Percentiles rank a stretch among this genome's conserved stretches.
phyloP scores from a whole-genome alignment of 768 basidiomycete genomes.

The Gymnopilus dilepis region DNA sequence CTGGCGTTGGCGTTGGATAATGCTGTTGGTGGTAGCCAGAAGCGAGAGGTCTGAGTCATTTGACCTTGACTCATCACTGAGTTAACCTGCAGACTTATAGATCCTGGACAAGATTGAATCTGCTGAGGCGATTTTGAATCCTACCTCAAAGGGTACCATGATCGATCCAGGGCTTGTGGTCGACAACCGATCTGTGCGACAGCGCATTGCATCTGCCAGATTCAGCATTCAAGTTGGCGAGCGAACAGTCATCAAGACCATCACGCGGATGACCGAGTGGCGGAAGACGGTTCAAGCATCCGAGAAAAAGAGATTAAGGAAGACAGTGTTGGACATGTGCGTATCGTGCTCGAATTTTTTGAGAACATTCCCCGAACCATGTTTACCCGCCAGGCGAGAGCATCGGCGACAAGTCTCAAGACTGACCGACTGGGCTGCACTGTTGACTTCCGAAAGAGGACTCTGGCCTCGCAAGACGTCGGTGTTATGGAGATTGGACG shows the following conservation, averaged over 20 bases:
- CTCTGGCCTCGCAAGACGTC: slow-evolving; percentile 71
- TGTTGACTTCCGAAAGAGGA: slow-evolving; percentile 77
- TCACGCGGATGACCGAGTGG: slow-evolving; percentile 73
- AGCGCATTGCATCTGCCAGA: slow-evolving; percentile 58
- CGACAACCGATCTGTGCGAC: slow-evolving; percentile 55
- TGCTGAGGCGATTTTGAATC: slow-evolving; percentile 58
- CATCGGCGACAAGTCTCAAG: slow-evolving; percentile 70
- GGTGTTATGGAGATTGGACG: slow-evolving; percentile 80
- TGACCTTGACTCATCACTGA: not conserved
- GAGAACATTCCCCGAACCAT: not conserved
- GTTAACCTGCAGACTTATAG: slow-evolving; percentile 25
- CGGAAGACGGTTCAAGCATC: slow-evolving; percentile 67
- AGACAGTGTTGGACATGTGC: slow-evolving; percentile 75
- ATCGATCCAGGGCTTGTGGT: slow-evolving; percentile 61
- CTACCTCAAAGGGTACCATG: slow-evolving; percentile 47
- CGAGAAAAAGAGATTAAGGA: slow-evolving; percentile 75
- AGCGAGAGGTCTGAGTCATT: slow-evolving; percentile 65
- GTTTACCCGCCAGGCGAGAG: slow-evolving; percentile 64
- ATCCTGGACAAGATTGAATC: slow-evolving; percentile 65
- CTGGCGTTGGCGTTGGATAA: slow-evolving; percentile 70
- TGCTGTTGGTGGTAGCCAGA: slow-evolving; percentile 65
- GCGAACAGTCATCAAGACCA: slow-evolving; percentile 64
- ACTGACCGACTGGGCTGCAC: slow-evolving; percentile 63
- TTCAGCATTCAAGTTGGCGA: slow-evolving; percentile 71
- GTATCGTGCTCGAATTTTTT: slow-evolving; percentile 22